phyloP scores from a whole-genome alignment of 2,329 filamentous ascomycete genomes.

The Hypoxylon sp. region DNA sequence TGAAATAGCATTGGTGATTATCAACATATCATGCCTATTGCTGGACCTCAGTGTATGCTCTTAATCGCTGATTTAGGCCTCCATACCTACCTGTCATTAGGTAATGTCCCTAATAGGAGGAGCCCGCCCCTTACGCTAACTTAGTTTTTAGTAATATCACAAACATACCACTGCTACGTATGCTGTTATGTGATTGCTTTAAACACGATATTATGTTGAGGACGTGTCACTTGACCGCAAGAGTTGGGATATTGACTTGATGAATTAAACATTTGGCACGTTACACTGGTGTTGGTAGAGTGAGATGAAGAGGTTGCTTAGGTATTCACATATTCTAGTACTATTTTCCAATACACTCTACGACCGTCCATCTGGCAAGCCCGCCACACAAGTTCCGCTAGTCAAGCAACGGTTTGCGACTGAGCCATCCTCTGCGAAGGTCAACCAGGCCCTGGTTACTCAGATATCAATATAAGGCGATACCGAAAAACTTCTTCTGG shows the following conservation, averaged over 20 bases:
- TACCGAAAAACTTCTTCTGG: neutral
- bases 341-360: neutral
- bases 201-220: neutral
- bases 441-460: constrained; percentile 41
- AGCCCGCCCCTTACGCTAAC: too few relatives aligned
- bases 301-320: neutral
- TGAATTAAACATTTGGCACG: neutral
- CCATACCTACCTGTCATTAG: too few relatives aligned
- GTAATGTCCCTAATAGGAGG: too few relatives aligned
- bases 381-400: constrained; percentile 25
- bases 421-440: constrained; percentile 39
- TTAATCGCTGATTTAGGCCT: too few relatives aligned
- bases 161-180: too few relatives aligned
- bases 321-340: neutral
- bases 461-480: constrained; percentile 14
- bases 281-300: neutral
- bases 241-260: neutral
- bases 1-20: too few relatives aligned
- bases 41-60: too few relatives aligned
- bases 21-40: too few relatives aligned
- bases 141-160: too few relatives aligned
- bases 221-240: neutral
- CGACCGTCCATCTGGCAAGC: constrained; percentile 27
- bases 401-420: constrained; percentile 40
- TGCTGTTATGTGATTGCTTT: neutral